Evolutionary conservation across 192 early-diverging fungal genomes (phyloP).

Genomic region (Chytriomyces sp.): DNA sequence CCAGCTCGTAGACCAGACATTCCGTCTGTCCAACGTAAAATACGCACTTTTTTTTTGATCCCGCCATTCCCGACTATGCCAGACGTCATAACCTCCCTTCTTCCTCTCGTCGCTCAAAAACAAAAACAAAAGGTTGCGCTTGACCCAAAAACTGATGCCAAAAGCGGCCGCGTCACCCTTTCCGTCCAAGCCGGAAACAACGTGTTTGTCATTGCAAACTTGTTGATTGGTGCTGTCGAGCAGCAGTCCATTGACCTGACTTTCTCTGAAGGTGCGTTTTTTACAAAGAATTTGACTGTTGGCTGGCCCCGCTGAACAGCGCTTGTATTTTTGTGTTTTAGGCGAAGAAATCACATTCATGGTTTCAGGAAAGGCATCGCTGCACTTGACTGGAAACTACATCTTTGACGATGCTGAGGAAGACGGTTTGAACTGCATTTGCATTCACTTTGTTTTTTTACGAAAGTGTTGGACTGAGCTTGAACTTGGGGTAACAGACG

Average conservation of each 20-base stretch:
- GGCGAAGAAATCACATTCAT: conserved; percentile 81
- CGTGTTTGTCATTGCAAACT: conserved; percentile 79
- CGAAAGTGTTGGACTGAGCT: conserved; percentile 4
- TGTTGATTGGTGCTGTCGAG: conserved; percentile 78
- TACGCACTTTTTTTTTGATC: not conserved
- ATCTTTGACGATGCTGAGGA: conserved; percentile 59
- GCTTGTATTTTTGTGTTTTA: not conserved
- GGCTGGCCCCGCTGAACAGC: not conserved
- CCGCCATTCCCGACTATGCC: not conserved
- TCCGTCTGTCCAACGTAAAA: conserved; percentile 79
- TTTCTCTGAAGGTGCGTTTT: conserved; percentile 45
- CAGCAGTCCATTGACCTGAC: conserved; percentile 73
- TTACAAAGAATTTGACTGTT: not conserved
- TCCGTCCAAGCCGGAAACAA: conserved; percentile 71
- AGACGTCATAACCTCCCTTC: too few species aligned
- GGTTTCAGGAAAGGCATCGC: conserved; percentile 64
- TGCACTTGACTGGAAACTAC: conserved; percentile 80
- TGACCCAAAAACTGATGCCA: conserved; percentile 50
- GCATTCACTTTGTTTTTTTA: not conserved
- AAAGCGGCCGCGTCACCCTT: conserved; percentile 68
- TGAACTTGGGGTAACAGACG: conserved; percentile 15
- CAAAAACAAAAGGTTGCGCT: conserved; percentile 71
- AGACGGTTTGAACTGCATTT: conserved; percentile 29
- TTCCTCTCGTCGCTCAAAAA: not conserved
- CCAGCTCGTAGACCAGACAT: conserved; percentile 77